Base-by-base conservation (phyloP, 768 basidiomycete species). In the Multifurca ochricompacta region DNA sequence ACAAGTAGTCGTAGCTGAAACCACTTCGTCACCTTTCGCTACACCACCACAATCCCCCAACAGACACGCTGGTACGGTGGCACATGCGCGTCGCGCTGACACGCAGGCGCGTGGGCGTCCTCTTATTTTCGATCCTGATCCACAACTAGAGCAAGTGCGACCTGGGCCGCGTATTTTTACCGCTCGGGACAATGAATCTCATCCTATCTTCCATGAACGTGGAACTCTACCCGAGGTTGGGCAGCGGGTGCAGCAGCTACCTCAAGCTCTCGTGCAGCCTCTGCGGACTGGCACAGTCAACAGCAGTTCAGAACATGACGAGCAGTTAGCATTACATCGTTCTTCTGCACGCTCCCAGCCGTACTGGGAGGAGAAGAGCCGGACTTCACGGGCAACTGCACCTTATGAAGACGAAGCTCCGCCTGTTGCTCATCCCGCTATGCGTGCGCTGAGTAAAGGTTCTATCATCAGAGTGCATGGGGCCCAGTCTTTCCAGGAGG, bases 361-460 rank as follows among this genome's bases (percentile, higher is more conserved):
- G 28, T 14, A 35, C 37, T 18, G 39, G 14, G 49, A 56, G 32
- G 55, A 56, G 13, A 49, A 51, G 27, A 21, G n/a, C 8, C 32
- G 28, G 23, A 25, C 48, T 4, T 27, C 39, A 16, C 44, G 36
- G n/a, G 13, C 14, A 30, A 27, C 3, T 23, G 19, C n/a, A 13
- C 23, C 50, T 16, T 57, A 57, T 31, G 56, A 47, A 21, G 45
- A 57, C 36, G 50, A 57, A 31, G 44, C 50, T 32, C 56, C 56
- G 37, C 56, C 56, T n/a, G 2, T 9, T 1, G 45, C 51, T 5
- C 50, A 57, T 19, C 56, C 56, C 9, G 45, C 56, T 23, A 35
- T 57, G 8, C 56, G 56, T 34, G 46, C 11, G 40, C 10, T 57
- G 19, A 52, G 56, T 42, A 52, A 40, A 42, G n/a, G 39, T 25